These are phyloP conservation scores for Psilocybe sp. DNA, from an alignment of 768 basidiomycete genomes.

Conservation along the genomic window DNA sequence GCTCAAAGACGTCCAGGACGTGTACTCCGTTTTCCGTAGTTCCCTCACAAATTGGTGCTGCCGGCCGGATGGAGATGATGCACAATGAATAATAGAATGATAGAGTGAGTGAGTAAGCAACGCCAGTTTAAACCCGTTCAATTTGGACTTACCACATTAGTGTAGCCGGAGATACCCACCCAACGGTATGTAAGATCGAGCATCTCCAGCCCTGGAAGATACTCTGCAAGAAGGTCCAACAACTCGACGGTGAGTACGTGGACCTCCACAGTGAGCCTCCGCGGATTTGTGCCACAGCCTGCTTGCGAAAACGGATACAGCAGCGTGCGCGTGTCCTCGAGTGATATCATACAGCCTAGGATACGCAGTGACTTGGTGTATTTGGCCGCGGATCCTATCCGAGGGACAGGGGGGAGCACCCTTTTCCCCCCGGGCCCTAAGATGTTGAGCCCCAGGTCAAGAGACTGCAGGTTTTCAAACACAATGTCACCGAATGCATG, in stretches of 20 bases:
- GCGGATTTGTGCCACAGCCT: conserved; percentile 4
- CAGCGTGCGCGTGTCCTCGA: conserved; percentile 12
- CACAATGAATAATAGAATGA: conserved; percentile 5
- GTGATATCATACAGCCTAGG: conserved; percentile 7
- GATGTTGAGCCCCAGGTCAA: conserved; percentile 18
- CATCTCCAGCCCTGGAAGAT: conserved; percentile 11
- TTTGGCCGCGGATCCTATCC: conserved; percentile 7
- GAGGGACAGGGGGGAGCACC: not conserved
- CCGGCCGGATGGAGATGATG: not conserved
- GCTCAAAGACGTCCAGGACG: not conserved
- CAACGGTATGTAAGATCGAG: conserved; percentile 18
- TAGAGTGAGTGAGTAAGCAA: not conserved
- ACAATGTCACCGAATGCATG: conserved; percentile 7
- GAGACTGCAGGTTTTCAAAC: conserved; percentile 7
- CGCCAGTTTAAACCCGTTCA: not conserved
- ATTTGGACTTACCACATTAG: conserved; percentile 9
- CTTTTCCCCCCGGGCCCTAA: conserved; percentile 10
- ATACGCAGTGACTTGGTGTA: not conserved
- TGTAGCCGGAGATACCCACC: conserved; percentile 7
- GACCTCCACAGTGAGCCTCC: conserved; percentile 14
- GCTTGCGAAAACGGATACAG: conserved; percentile 10
- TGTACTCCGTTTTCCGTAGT: not conserved
- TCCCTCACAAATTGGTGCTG: not conserved
- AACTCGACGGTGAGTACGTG: conserved; percentile 12
- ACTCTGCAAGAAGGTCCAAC: conserved; percentile 11